Conservation (phyloP, 208 protist species). For the Naegleria gruberi region DNA sequence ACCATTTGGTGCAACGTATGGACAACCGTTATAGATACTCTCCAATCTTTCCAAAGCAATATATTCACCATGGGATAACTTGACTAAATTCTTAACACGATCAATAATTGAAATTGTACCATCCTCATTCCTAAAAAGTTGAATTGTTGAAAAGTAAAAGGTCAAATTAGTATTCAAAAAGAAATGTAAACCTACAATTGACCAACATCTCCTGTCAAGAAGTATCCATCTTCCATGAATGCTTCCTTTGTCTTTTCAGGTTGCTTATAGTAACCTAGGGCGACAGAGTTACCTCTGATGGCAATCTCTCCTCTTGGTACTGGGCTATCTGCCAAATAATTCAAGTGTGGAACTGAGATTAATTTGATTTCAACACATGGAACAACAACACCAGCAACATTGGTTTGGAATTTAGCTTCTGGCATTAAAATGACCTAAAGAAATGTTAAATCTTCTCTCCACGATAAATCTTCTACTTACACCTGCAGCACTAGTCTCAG, state of each 20-base stretch:
- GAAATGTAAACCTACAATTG: neutral
- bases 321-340: conserved; percentile 50
- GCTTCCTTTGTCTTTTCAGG: conserved; percentile 53
- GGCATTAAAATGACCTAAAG: conserved; percentile 58
- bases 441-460: too few species aligned
- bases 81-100: conserved; percentile 77
- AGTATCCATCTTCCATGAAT: conserved; percentile 65
- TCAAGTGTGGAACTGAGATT: conserved; percentile 65
- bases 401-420: conserved; percentile 49
- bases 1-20: conserved; percentile 25
- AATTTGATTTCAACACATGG: conserved; percentile 72
- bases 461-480: too few species aligned
- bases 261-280: conserved; percentile 70
- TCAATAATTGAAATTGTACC: conserved; percentile 64
- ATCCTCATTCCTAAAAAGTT: conserved; percentile 46
- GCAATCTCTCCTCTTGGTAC: conserved; percentile 54
- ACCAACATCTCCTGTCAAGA: conserved; percentile 73
- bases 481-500: conserved; percentile 57
- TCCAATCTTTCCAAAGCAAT: conserved; percentile 67
- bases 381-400: conserved; percentile 58
- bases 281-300: conserved; percentile 58
- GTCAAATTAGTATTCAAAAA: too few species aligned
- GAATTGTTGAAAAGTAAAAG: too few species aligned
- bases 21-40: conserved; percentile 11
- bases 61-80: conserved; percentile 74